Conservation (phyloP, 2,329 filamentous ascomycete genomes). For the Xenoacremonium recifei region DNA sequence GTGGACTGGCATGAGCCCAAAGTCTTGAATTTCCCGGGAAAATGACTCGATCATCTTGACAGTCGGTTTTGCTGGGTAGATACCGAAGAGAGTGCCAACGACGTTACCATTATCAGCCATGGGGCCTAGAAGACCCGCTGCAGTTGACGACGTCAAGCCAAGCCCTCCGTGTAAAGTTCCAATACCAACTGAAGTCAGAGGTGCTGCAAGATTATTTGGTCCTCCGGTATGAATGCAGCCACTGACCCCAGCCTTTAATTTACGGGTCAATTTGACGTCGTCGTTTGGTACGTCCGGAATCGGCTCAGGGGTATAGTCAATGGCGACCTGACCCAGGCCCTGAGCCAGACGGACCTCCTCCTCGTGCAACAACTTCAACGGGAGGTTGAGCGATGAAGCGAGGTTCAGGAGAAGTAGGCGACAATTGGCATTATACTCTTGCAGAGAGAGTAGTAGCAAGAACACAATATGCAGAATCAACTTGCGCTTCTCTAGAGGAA, state of each 20-base stretch:
- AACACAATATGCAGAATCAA: conserved; percentile 71
- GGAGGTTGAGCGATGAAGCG: conserved; percentile 68
- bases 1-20: conserved; percentile 77
- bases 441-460: conserved; percentile 70
- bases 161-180: conserved; percentile 76
- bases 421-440: conserved; percentile 74
- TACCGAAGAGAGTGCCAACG: conserved; percentile 84
- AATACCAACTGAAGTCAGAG: conserved; percentile 74
- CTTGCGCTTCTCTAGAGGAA: conserved; percentile 60
- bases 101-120: conserved; percentile 77
- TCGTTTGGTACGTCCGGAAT: conserved; percentile 43
- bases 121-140: conserved; percentile 75
- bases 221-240: conserved; percentile 29
- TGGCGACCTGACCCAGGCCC: conserved; percentile 72
- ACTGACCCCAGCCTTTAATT: conserved; percentile 66
- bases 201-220: conserved; percentile 69
- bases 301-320: conserved; percentile 37
- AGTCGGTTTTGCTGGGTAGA: conserved; percentile 83
- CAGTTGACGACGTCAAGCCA: conserved; percentile 70
- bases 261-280: conserved; percentile 61
- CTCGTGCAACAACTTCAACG: conserved; percentile 60
- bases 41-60: conserved; percentile 88
- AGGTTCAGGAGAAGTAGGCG: conserved; percentile 69
- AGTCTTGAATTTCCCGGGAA: conserved; percentile 81
- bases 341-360: conserved; percentile 75